A percentile compares a stretch with the other conserved stretches of the same genome.
phyloP scores from a whole-genome alignment of 768 basidiomycete genomes.

The Boletus vinaceobasis region DNA sequence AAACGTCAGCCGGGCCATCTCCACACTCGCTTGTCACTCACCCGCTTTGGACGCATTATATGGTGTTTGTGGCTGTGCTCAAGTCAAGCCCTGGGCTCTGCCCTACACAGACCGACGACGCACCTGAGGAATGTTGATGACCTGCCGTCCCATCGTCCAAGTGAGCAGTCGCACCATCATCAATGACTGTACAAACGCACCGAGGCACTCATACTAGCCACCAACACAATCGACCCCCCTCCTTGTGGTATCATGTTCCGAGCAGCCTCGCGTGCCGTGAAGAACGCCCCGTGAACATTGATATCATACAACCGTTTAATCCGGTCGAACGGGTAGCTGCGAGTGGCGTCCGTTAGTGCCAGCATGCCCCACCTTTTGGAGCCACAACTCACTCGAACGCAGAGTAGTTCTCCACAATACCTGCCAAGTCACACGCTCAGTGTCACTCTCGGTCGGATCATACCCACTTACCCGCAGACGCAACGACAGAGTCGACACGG shows the following conservation, averaged over 20 bases:
- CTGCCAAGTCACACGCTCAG: conserved; percentile 35
- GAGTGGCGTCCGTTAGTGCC: conserved; percentile 7
- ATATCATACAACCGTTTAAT: conserved; percentile 84
- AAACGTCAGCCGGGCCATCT: background rate
- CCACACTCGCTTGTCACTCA: conserved; percentile 26
- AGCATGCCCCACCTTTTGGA: background rate
- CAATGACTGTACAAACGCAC: conserved; percentile 42
- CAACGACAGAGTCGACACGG: conserved; percentile 77
- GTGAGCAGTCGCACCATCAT: conserved; percentile 1
- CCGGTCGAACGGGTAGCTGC: conserved; percentile 81
- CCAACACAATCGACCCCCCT: conserved; percentile 77
- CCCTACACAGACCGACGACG: conserved; percentile 3
- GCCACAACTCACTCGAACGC: conserved; percentile 73
- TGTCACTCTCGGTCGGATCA: conserved; percentile 10
- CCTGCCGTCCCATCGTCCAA: conserved; percentile 38
- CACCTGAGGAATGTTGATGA: conserved; percentile 88
- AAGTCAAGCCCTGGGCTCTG: background rate
- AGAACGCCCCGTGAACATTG: conserved; percentile 93
- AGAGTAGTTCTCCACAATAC: conserved; percentile 84
- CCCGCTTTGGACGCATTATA: conserved; percentile 96
- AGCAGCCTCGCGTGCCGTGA: conserved; percentile 95
- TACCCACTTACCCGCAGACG: conserved; percentile 69
- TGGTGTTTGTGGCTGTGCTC: conserved; percentile 74
- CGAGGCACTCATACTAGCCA: conserved; percentile 89
- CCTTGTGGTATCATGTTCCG: conserved; percentile 83